Evolutionary conservation across 176 grass and related monocot species (phyloP).

Genomic region (Metroxylon sagu): DNA sequence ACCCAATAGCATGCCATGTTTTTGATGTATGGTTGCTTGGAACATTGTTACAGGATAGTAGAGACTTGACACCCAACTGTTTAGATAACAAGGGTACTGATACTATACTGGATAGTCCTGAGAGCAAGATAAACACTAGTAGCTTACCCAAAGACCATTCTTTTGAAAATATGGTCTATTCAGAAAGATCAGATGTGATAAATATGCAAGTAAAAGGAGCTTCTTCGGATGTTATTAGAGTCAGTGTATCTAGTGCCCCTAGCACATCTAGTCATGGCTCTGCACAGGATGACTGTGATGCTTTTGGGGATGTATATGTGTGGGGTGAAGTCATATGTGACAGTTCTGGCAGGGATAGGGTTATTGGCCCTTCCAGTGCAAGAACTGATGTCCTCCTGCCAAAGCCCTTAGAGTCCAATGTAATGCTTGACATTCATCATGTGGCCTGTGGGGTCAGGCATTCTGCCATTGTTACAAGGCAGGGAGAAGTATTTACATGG

Average conservation of each 20-base stretch:
- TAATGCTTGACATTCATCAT: constrained; percentile 85
- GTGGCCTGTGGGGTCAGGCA: constrained; percentile 84
- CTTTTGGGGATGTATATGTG: constrained; percentile 81
- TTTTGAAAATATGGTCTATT: constrained; percentile 48
- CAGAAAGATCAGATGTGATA: constrained; percentile 69
- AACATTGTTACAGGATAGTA: constrained; percentile 41
- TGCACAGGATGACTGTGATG: constrained; percentile 82
- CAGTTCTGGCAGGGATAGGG: constrained; percentile 18
- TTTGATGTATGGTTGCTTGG: constrained; percentile 1
- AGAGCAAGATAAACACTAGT: constrained; percentile 70
- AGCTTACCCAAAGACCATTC: constrained; percentile 52
- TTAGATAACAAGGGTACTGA: background rate
- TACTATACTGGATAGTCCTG: constrained; percentile 25
- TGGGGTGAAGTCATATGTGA: constrained; percentile 90
- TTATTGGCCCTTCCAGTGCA: constrained; percentile 20
- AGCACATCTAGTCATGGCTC: constrained; percentile 99
- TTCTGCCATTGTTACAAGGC: constrained; percentile 73
- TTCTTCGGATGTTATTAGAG: constrained; percentile 65
- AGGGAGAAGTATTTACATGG: constrained; percentile 90
- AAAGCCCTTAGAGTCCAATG: constrained; percentile 93
- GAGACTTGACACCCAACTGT: constrained; percentile 20
- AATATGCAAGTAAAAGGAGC: constrained; percentile 87
- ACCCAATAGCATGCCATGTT: background rate
- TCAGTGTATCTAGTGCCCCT: constrained; percentile 90
- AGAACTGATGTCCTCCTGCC: constrained; percentile 68